Base-by-base conservation (phyloP, 2,329 filamentous ascomycete species). In the Diaporthe velutina region DNA sequence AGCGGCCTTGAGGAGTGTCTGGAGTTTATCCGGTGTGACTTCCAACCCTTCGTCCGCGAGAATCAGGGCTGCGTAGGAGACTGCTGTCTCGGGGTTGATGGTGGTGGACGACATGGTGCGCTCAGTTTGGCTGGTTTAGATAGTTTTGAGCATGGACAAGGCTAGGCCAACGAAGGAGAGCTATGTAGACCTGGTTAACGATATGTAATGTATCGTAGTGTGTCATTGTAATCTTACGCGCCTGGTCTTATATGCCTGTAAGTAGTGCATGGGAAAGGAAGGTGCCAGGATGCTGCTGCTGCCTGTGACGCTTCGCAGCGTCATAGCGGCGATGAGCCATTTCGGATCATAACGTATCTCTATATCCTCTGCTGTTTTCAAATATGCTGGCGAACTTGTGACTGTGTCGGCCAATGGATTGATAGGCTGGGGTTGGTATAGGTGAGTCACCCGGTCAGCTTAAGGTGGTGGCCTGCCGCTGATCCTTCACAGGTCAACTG, bases 401-500 rank as follows among this genome's bases (percentile, higher is more conserved):
- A 58, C 55, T n/a, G 10, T 8, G 7, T n/a, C 55, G 55, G 55
- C 33, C 19, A 38, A 15, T 12, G 15, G 19, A 38, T 58, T 15
- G 12, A 35, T 6, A n/a, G 54, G 8, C 8, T 12, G 17, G 28
- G 30, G 30, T n/a, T 58, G 30, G 33, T n/a, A 30, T 15, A 58
- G 55, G 55, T 58, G 55, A 58, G 55, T 58, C 55, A 58, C 30
- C 13, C 55, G 55, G 55, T 58, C 30, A 58, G 19, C 33, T 38
- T 19, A 22, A 35, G 19, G 19, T 38, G 30, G 55, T n/a, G 55
- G 55, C 30, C 55, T n/a, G 30, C 33, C 19, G 55, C 55, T 38
- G 55, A 58, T 58, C 54, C 54, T 38, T 22, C 30, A 13, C 30
- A 35, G 55, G n/a, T n/a, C n/a, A n/a, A n/a, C n/a, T n/a, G n/a